phyloP scores from a whole-genome alignment of 495 filamentous ascomycete species.

The Penicillium subrubescens region DNA sequence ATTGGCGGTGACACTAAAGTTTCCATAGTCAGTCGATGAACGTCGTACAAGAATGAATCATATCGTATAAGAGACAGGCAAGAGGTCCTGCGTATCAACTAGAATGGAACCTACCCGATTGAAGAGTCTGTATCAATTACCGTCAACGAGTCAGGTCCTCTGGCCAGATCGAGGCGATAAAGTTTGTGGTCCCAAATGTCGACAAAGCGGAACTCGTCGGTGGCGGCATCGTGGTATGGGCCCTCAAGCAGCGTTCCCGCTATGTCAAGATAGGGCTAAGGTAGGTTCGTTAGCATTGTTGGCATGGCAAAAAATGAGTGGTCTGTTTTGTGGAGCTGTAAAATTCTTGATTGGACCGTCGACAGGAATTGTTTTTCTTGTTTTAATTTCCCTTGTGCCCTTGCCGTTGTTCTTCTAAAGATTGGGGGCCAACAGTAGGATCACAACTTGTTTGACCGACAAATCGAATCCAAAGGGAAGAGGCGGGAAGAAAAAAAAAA shows the following conservation, averaged over 20 bases:
- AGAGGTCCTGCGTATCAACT: not conserved
- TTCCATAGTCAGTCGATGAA: constrained; percentile 19
- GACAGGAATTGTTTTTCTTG: not conserved
- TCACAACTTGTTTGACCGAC: constrained; percentile 20
- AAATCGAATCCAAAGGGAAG: not conserved
- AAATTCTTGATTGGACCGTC: constrained; percentile 19
- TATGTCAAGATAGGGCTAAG: constrained; percentile 72
- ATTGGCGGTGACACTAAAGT: constrained; percentile 72
- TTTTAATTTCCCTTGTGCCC: not conserved
- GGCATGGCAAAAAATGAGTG: not conserved
- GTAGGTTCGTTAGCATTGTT: constrained; percentile 6
- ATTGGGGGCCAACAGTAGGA: not conserved
- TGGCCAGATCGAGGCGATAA: constrained; percentile 69
- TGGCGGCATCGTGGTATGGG: constrained; percentile 72
- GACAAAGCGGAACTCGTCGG: constrained; percentile 79
- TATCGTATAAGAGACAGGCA: not conserved
- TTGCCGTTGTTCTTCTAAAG: not conserved
- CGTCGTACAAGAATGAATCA: not conserved
- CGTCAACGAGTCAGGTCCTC: constrained; percentile 64
- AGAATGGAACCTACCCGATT: constrained; percentile 50
- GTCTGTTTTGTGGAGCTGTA: not conserved
- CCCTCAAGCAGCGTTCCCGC: constrained; percentile 80
- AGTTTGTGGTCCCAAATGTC: constrained; percentile 83
- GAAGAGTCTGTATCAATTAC: constrained; percentile 66
- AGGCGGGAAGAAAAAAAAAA: not conserved